Evolutionary conservation across 768 basidiomycete genomes (phyloP).

Genomic region (Strobilomyces confusus): DNA sequence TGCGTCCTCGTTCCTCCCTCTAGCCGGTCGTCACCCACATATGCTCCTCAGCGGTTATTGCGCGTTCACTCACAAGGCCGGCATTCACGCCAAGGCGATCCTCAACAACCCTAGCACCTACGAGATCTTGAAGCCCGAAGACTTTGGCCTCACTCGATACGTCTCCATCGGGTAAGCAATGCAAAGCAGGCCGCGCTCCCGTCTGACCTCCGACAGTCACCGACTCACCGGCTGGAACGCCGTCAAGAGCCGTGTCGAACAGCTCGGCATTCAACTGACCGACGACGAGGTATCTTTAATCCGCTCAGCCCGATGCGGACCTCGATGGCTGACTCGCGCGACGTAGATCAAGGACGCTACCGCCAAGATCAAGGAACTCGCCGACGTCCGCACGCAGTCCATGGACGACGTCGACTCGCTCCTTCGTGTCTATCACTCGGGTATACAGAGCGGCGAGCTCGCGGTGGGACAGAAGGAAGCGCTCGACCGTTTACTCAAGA

Average conservation of each 20-base stretch:
- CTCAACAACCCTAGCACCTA: conserved; percentile 99
- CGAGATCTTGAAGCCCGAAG: conserved; percentile 98
- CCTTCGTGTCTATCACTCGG: conserved; percentile 92
- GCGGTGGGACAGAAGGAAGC: conserved; percentile 92
- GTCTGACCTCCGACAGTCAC: conserved; percentile 48
- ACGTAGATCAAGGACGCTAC: conserved; percentile 93
- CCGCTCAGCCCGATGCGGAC: not conserved
- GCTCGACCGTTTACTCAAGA: conserved; percentile 79
- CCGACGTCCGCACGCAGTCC: conserved; percentile 95
- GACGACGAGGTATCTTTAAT: conserved; percentile 69
- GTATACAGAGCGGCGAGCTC: conserved; percentile 88
- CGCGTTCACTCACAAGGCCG: conserved; percentile 99
- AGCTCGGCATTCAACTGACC: conserved; percentile 82
- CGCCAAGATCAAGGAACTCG: conserved; percentile 98
- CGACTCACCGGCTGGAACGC: conserved; percentile 99
- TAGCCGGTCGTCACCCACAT: not conserved
- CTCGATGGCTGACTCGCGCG: conserved; percentile 1
- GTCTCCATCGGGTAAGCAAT: conserved; percentile 84
- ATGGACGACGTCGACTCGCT: conserved; percentile 99
- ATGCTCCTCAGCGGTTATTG: conserved; percentile 80
- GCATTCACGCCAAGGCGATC: conserved; percentile 99
- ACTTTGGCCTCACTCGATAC: conserved; percentile 96
- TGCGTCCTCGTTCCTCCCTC: conserved; percentile 31
- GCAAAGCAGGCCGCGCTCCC: not conserved
- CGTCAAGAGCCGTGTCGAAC: conserved; percentile 98